A percentile compares a stretch with the other conserved stretches of the same genome.
phyloP scores from a whole-genome alignment of 169 alveolate species.

The Plasmodium yoelii region DNA sequence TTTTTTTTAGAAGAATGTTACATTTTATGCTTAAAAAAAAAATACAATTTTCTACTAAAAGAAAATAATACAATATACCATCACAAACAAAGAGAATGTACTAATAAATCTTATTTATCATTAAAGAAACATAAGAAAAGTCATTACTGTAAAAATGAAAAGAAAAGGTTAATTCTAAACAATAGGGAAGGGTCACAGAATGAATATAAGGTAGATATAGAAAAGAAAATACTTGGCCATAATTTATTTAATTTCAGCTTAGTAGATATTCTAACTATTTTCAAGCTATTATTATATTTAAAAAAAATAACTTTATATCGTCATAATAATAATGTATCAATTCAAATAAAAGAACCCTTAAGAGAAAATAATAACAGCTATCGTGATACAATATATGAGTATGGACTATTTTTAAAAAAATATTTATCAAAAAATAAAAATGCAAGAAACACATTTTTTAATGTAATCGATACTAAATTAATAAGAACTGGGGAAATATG shows the following conservation, averaged over 20 bases:
- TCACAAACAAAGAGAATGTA: neutral
- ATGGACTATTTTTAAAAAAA: conserved; percentile 21
- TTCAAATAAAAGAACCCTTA: conserved; percentile 13
- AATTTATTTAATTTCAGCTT: conserved; percentile 38
- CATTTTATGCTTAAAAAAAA: conserved; percentile 34
- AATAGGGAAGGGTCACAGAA: neutral
- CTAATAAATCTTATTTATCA: neutral
- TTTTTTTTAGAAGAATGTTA: conserved; percentile 23
- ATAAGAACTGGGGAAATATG: conserved; percentile 4
- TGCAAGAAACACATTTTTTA: conserved; percentile 5
- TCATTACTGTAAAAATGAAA: neutral
- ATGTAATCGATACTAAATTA: neutral
- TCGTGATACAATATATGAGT: conserved; percentile 25
- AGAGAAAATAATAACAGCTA: conserved; percentile 1
- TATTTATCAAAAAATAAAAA: conserved; percentile 30
- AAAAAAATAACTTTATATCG: conserved; percentile 28
- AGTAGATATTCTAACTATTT: conserved; percentile 31
- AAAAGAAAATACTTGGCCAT: conserved; percentile 30
- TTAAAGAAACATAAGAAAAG: neutral
- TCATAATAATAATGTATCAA: conserved; percentile 31
- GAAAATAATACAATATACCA: neutral
- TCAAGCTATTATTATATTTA: conserved; percentile 35
- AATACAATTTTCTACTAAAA: conserved; percentile 12
- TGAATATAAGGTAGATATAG: conserved; percentile 43
- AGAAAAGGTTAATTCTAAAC: neutral